Percentiles rank a stretch among this genome's conserved stretches.
These are phyloP conservation scores for Thielaviopsis ethacetica DNA, from an alignment of 2,329 filamentous ascomycete genomes.

Conservation along the genomic window DNA sequence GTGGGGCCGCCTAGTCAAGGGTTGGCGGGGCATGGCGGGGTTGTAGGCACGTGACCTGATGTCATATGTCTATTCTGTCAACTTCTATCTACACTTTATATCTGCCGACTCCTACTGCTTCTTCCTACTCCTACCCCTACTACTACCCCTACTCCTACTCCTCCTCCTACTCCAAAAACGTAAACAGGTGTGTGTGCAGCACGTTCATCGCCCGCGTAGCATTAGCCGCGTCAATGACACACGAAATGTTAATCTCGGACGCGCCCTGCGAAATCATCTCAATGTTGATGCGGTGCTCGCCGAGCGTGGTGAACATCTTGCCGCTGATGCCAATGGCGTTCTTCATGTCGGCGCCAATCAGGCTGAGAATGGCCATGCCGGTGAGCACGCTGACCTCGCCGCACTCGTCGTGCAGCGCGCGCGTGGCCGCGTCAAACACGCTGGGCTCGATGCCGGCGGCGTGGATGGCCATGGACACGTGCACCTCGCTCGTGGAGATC, in stretches of 20 bases:
- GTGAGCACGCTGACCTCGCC: slow-evolving; percentile 82
- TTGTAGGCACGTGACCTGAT: too few relatives aligned
- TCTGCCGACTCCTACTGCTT: too few relatives aligned
- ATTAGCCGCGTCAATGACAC: slow-evolving; percentile 83
- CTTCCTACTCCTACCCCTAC: too few relatives aligned
- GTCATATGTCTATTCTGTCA: too few relatives aligned
- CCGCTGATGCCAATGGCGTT: slow-evolving; percentile 92
- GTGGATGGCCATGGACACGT: slow-evolving; percentile 94
- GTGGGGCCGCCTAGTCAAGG: too few relatives aligned
- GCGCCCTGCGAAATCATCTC: slow-evolving; percentile 99
- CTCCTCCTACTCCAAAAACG: slow-evolving; percentile 58
- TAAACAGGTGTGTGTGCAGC: slow-evolving; percentile 91
- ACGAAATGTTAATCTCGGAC: slow-evolving; percentile 98
- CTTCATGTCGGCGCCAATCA: slow-evolving; percentile 93
- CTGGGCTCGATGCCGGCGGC: slow-evolving; percentile 49
- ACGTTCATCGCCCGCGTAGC: slow-evolving; percentile 90
- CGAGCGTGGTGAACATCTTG: slow-evolving; percentile 85
- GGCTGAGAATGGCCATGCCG: slow-evolving; percentile 86
- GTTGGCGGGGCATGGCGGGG: too few relatives aligned
- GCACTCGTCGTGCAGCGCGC: slow-evolving; percentile 54
- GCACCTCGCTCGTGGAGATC: slow-evolving; percentile 91
- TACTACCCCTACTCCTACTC: too few relatives aligned
- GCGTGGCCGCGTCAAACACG: slow-evolving; percentile 49
- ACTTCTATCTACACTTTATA: too few relatives aligned
- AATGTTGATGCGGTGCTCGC: slow-evolving; percentile 87